These are phyloP conservation scores for Colletotrichum somersetense DNA, from an alignment of 2,329 filamentous ascomycete species.

Conservation along the genomic window DNA sequence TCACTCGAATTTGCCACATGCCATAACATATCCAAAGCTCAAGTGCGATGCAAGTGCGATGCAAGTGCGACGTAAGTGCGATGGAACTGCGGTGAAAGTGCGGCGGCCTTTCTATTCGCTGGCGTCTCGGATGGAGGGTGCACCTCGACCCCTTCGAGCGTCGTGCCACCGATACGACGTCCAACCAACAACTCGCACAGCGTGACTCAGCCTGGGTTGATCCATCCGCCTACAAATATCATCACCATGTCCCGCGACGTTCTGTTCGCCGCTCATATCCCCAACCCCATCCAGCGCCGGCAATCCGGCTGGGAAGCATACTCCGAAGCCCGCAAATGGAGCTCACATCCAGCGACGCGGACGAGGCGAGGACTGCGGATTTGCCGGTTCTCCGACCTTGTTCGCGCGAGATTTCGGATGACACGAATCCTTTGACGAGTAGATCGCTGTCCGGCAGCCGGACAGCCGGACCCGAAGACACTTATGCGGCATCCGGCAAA, in stretches of 20 bases:
- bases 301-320: too few species aligned
- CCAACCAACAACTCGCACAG: not conserved
- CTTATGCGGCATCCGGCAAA: not conserved
- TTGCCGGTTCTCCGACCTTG: not conserved
- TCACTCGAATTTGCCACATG: not conserved
- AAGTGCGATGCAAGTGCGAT: conserved; percentile 17
- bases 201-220: not conserved
- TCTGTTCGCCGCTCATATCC: too few species aligned
- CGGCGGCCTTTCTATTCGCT: conserved; percentile 3
- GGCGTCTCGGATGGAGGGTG: not conserved
- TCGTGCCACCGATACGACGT: not conserved
- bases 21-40: too few species aligned
- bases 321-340: not conserved
- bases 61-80: not conserved
- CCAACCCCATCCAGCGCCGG: too few species aligned
- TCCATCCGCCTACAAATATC: not conserved
- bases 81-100: not conserved
- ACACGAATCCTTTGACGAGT: too few species aligned
- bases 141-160: not conserved
- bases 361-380: not conserved
- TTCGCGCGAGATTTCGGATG: rapidly evolving
- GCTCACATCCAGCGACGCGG: not conserved
- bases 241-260: not conserved
- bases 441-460: too few species aligned
- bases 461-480: not conserved